Percentiles rank a stretch among this genome's conserved stretches.
Conservation (phyloP, 768 basidiomycete species). For the Boletus bicolor region DNA sequence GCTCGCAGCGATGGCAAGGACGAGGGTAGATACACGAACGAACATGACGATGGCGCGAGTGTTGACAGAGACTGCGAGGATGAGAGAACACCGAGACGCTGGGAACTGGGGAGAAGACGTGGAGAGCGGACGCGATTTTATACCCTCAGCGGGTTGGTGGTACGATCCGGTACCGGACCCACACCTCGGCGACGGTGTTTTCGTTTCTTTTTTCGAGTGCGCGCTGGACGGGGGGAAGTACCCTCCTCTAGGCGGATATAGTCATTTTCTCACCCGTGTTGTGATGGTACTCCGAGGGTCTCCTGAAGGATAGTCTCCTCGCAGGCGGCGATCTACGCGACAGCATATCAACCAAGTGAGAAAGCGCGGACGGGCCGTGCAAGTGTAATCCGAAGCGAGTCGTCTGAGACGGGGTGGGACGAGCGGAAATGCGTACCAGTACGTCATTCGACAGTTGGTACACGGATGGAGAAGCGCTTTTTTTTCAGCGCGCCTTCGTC, state of each 20-base stretch:
- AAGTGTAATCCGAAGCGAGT: neutral
- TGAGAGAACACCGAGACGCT: neutral
- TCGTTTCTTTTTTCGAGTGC: conserved; percentile 11
- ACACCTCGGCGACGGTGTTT: conserved; percentile 13
- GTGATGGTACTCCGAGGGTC: neutral
- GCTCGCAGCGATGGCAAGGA: conserved; percentile 12
- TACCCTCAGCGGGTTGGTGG: conserved; percentile 6
- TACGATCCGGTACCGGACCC: conserved; percentile 2
- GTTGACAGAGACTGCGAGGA: neutral
- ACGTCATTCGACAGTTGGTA: conserved; percentile 15
- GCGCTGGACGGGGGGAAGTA: neutral
- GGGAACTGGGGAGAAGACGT: neutral
- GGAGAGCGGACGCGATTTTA: conserved; percentile 5
- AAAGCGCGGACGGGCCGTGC: conserved; percentile 3
- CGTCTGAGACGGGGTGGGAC: neutral
- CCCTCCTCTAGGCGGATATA: conserved; percentile 6
- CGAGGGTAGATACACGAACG: conserved; percentile 3
- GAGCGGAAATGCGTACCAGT: conserved; percentile 8
- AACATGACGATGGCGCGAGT: conserved; percentile 9
- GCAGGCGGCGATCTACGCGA: conserved; percentile 5
- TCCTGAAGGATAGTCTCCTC: neutral
- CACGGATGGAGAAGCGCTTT: conserved; percentile 13
- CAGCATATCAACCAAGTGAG: conserved; percentile 2
- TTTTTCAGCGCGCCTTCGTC: conserved; percentile 1
- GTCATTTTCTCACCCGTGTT: conserved; percentile 5